A percentile compares a stretch with the other conserved stretches of the same genome.
phyloP scores from a whole-genome alignment of 179 eudicot species.

The Heliamphora pulchella region DNA sequence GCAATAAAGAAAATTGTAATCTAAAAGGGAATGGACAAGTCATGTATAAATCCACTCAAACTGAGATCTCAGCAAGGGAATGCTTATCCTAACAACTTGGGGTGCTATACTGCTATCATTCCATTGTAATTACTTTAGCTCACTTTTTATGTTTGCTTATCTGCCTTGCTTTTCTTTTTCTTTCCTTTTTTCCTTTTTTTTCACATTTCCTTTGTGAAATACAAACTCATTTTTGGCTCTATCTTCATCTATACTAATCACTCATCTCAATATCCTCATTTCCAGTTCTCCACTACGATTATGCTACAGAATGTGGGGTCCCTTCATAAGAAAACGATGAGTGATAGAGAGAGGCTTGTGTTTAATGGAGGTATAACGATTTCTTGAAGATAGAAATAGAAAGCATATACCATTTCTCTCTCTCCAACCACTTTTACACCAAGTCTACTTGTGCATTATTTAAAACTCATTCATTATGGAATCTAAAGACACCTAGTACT shows the following conservation, averaged over 20 bases:
- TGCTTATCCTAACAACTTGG: background rate
- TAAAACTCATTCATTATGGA: too few relatives aligned
- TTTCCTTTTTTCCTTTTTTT: background rate
- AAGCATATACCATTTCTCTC: too few relatives aligned
- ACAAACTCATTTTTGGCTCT: background rate
- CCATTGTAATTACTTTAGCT: background rate
- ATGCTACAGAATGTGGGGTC: too few relatives aligned
- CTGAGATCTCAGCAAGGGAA: background rate
- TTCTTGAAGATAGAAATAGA: too few relatives aligned
- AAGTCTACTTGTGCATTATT: too few relatives aligned
- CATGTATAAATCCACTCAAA: background rate
- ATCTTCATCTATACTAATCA: background rate
- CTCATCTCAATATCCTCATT: background rate
- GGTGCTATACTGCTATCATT: background rate
- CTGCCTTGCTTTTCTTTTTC: background rate
- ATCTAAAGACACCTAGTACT: too few relatives aligned
- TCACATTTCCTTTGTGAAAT: background rate
- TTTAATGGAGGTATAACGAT: background rate
- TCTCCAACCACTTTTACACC: background rate
- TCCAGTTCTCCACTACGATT: background rate
- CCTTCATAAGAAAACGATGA: background rate
- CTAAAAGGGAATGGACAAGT: background rate
- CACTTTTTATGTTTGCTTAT: background rate
- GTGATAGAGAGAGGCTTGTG: background rate
- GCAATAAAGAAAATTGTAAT: background rate